phyloP scores from a whole-genome alignment of 1,139 yeast genomes.

The Candida neerlandica region DNA sequence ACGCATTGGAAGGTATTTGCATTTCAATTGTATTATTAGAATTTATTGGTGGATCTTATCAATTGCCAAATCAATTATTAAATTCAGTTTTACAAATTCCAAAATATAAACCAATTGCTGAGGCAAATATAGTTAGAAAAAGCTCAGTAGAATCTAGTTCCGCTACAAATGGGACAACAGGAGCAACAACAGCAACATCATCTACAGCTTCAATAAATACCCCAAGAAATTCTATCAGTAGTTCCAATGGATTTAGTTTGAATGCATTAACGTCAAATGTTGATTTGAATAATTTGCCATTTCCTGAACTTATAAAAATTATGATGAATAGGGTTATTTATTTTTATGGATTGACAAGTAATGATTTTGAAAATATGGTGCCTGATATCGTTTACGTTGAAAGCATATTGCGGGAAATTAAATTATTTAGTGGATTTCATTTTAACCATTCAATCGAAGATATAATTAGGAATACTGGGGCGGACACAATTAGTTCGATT shows the following conservation, averaged over 20 bases:
- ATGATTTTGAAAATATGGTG: constrained; percentile 70
- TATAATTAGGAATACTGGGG: constrained; percentile 5
- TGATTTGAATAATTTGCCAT: constrained; percentile 32
- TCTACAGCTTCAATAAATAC: constrained; percentile 19
- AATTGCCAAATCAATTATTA: constrained; percentile 50
- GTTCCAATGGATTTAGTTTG: constrained; percentile 18
- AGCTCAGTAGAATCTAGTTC: constrained; percentile 22
- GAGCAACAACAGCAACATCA: no score
- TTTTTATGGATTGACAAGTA: constrained; percentile 61
- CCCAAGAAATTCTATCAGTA: constrained; percentile 37
- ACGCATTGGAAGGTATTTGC: constrained; percentile 80
- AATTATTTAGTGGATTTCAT: constrained; percentile 58
- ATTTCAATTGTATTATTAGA: constrained; percentile 65
- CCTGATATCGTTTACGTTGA: constrained; percentile 85
- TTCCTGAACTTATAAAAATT: constrained; percentile 54
- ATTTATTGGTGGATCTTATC: constrained; percentile 59
- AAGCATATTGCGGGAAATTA: constrained; percentile 62
- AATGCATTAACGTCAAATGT: constrained; percentile 14
- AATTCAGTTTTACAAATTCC: constrained; percentile 26
- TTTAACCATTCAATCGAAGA: constrained; percentile 41
- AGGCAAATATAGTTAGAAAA: constrained; percentile 19
- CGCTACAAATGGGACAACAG: no score
- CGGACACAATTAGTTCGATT: constrained; percentile 27
- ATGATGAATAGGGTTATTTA: constrained; percentile 49
- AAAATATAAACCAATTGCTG: constrained; percentile 19